These are phyloP conservation scores for Selaginella tamariscina DNA, from an alignment of 75 land plant species.

Conservation along the genomic window DNA sequence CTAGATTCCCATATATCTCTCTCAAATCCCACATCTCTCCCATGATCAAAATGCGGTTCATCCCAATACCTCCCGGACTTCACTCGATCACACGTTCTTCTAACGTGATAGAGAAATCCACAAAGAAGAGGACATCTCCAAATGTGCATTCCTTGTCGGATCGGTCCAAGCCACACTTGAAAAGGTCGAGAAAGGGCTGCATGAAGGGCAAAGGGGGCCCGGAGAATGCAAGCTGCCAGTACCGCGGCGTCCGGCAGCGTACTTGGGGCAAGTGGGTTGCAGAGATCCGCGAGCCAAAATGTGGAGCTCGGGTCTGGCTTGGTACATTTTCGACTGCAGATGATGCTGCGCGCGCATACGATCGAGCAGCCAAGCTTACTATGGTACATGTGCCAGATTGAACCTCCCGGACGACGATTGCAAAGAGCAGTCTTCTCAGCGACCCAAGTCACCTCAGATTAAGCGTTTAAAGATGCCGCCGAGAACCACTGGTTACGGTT, in stretches of 20 bases:
- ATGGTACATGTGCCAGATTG: conserved; percentile 47
- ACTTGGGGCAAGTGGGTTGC: conserved; percentile 64
- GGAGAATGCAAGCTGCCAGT: conserved; percentile 37
- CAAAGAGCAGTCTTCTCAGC: conserved; percentile 15
- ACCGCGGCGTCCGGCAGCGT: conserved; percentile 51
- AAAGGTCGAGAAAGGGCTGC: conserved; percentile 66
- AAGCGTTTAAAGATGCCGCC: no score
- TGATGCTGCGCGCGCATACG: conserved; percentile 50
- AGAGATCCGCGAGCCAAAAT: conserved; percentile 50
- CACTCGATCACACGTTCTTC: no score
- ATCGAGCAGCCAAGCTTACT: conserved; percentile 46
- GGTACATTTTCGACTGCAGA: conserved; percentile 43
- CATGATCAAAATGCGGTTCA: no score
- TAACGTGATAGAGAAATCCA: no score
- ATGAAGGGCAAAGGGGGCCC: conserved; percentile 80
- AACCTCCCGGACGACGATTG: conserved; percentile 36
- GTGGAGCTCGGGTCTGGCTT: conserved; percentile 44
- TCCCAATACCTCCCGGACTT: no score
- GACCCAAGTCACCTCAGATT: no score
- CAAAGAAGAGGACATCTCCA: no score
- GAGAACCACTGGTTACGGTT: no score
- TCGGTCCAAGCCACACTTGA: no score
- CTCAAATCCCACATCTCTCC: no score
- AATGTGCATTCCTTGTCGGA: no score
- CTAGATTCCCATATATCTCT: no score